Percentiles rank a stretch among this genome's conserved stretches.
These are phyloP conservation scores for Fusarium euwallaceae DNA, from an alignment of 2,329 filamentous ascomycete genomes.

Conservation along the genomic window DNA sequence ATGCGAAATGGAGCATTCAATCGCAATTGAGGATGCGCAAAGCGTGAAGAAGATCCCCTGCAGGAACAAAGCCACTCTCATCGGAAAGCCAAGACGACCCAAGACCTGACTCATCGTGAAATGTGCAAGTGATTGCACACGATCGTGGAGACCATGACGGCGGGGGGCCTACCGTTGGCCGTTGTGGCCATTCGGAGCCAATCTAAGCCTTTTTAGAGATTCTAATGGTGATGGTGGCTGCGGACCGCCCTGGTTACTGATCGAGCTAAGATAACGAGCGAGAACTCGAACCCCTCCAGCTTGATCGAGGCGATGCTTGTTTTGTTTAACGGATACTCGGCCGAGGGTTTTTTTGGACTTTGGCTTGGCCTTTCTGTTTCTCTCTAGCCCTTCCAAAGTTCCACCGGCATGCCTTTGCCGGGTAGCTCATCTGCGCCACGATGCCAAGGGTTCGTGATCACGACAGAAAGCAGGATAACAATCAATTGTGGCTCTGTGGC, in stretches of 20 bases:
- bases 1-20: background rate
- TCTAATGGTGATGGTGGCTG: background rate
- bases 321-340: background rate
- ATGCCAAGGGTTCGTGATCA: background rate
- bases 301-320: background rate
- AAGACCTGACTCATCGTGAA: background rate
- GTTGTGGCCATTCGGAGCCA: background rate
- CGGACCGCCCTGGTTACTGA: background rate
- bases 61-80: background rate
- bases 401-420: background rate
- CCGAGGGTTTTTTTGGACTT: background rate
- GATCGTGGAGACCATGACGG: background rate
- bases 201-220: slow-evolving; percentile 9
- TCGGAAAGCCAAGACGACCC: background rate
- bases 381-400: background rate
- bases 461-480: background rate
- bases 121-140: background rate
- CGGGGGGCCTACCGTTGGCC: background rate
- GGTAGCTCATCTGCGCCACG: background rate
- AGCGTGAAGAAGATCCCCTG: background rate
- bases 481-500: slow-evolving; percentile 5
- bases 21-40: background rate
- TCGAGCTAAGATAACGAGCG: background rate
- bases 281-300: background rate
- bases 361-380: background rate